Evolutionary conservation across 2,329 filamentous ascomycete genomes (phyloP).

Genomic region (Diaporthe sp.): DNA sequence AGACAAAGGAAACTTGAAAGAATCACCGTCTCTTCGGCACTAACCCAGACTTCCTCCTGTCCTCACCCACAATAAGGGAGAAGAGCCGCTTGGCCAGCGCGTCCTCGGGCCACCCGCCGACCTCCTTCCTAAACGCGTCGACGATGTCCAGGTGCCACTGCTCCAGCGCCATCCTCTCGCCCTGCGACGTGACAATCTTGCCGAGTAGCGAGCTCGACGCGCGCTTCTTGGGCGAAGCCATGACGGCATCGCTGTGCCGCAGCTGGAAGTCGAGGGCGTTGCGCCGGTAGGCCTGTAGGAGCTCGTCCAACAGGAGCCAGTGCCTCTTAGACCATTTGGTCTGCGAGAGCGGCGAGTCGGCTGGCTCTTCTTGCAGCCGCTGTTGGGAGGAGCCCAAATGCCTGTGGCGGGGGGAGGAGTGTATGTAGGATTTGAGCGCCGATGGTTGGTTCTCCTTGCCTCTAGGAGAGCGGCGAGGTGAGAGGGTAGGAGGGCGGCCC

Average conservation of each 20-base stretch:
- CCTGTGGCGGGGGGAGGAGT: slow-evolving; percentile 6
- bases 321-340: slow-evolving; percentile 61
- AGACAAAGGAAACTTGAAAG: slow-evolving; percentile 28
- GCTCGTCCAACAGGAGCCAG: slow-evolving; percentile 63
- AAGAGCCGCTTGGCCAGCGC: slow-evolving; percentile 64
- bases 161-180: slow-evolving; percentile 59
- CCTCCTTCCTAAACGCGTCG: slow-evolving; percentile 60
- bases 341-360: slow-evolving; percentile 47
- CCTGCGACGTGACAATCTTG: slow-evolving; percentile 58
- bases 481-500: not conserved
- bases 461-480: not conserved
- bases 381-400: not conserved
- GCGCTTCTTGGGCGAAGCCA: slow-evolving; percentile 37
- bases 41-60: slow-evolving; percentile 47
- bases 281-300: slow-evolving; percentile 59
- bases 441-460: slow-evolving; percentile 18
- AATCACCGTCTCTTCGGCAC: slow-evolving; percentile 35
- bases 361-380: slow-evolving; percentile 14
- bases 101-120: slow-evolving; percentile 62
- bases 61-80: slow-evolving; percentile 62
- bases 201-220: slow-evolving; percentile 53
- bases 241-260: slow-evolving; percentile 38
- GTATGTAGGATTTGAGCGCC: not conserved
- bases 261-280: slow-evolving; percentile 52
- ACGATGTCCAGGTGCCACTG: slow-evolving; percentile 69